These are phyloP conservation scores for Lachnellula occidentalis DNA, from an alignment of 2,329 filamentous ascomycete species.

Conservation along the genomic window DNA sequence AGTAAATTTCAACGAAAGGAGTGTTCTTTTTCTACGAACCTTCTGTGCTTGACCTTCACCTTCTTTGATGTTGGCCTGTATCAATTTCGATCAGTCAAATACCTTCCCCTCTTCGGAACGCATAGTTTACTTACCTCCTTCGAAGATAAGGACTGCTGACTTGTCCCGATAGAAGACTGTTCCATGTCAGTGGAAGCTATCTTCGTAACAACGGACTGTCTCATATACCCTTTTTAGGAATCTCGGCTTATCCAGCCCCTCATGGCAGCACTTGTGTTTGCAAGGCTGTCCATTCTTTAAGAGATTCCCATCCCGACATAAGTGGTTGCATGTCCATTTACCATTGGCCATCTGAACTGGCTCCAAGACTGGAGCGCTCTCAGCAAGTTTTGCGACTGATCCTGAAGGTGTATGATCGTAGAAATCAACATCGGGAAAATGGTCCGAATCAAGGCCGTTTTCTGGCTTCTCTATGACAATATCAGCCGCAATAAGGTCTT, in stretches of 20 bases:
- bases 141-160: not conserved
- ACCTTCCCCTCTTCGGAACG: too few species aligned
- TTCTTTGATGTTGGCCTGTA: not conserved
- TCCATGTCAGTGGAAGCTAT: not conserved
- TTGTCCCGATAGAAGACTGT: not conserved
- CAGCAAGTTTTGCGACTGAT: not conserved
- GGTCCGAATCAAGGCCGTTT: slow-evolving; percentile 35
- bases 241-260: slow-evolving; percentile 60
- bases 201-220: not conserved
- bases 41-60: not conserved
- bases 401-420: slow-evolving; percentile 36
- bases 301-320: slow-evolving; percentile 43
- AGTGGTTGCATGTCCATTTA: slow-evolving; percentile 69
- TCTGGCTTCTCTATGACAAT: slow-evolving; percentile 11
- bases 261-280: slow-evolving; percentile 67
- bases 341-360: slow-evolving; percentile 59
- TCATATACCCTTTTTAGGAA: slow-evolving; percentile 13
- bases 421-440: slow-evolving; percentile 49
- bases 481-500: slow-evolving; percentile 37
- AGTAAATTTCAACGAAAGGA: not conserved
- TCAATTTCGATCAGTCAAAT: too few species aligned
- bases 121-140: not conserved
- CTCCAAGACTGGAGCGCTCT: slow-evolving; percentile 22
- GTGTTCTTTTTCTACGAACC: not conserved
- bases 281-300: slow-evolving; percentile 44